Evolutionary conservation across 352 stramenopile genomes (phyloP), one percentile per base, ranked within the genome.

Genomic region (Phytophthora cryptogea): DNA sequence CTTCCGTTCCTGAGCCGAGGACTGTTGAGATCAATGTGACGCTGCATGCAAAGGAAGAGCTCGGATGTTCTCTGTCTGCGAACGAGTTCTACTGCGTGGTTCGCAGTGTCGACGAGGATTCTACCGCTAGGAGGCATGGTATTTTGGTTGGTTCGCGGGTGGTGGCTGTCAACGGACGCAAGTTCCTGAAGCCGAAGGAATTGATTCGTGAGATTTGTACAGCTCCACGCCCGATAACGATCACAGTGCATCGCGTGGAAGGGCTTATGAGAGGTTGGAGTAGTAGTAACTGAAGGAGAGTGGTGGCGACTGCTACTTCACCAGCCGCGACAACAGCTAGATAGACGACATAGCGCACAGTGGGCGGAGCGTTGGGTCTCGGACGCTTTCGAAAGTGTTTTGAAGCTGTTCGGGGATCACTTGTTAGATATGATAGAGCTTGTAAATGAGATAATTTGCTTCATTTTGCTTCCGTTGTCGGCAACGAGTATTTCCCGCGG

Each of bases 201-300:
- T 57, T 76, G 33, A 71, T 92, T 37, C 65, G 52, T 10, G 60
- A 72, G 37, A 84, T 93, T 44, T 69, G 75, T 48, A 79, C 73
- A 9, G 81, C 74, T 3, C 47, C 68, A 31, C 80, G 84, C 39
- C 84, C 84, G 11, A 66, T 93, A 27, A 59, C 74, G 47, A 71
- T 93, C 52, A 88, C 69, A 23, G 72, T 93, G 42, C 82, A 88
- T 63, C 84, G 82, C 11, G 80, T 92, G n/a, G 80, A 92, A 68
- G 80, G 80, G 0, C 70, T 92, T 14, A 92, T 90, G 80, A 72
- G 80, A 44, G 83, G 74, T 5, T 90, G 83, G 83, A 80, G 50
- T 27, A 59, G 37, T 23, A 23, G 2, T 23, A 23, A 23, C 13
- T 63, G 39, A 53, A 43, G 33, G 8, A 35, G 17, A 17, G 32